Evolutionary conservation across 169 alveolate species (phyloP), one percentile per base, ranked within the genome.

Genomic region (Babesia ovis): DNA sequence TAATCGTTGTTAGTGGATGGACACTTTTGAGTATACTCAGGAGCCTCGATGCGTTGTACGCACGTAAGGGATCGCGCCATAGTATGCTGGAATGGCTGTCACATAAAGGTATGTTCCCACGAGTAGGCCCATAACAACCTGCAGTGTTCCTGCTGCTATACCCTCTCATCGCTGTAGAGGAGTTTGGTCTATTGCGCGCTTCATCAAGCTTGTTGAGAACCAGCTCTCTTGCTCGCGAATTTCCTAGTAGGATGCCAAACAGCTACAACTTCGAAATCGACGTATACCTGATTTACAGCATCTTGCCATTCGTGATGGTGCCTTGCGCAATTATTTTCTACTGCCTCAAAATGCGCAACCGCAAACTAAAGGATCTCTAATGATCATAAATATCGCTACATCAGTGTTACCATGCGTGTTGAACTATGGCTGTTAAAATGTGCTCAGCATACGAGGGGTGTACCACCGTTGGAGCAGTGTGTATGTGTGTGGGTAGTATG

Each of bases 211-310:
- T 50, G 4, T 45, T 81, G 54, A 29, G 27, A 31, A 27, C 27
- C 29, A 22, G 16, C 11, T 72, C 69, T 34, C 12, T 22, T n/a
- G 51, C 46, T 18, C 57, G 82, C 18, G 48, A 25, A 16, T 81
- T 61, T 41, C 89, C 89, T 31, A 57, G 80, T 31, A 56, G 66
- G n/a, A 70, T 81, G 84, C 89, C 89, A 3, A 81, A 81, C 55
- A 42, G 31, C 4, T 72, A 71, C 80, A 81, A 81, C 59, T 81
- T 81, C 67, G 23, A 25, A 29, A 18, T 70, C 42, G 82, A 81
- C 51, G 37, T 68, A 14, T 72, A 81, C 45, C 22, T 22, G n/a
- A 4, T 72, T 14, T 79, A 79, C 71, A 4, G 37, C 66, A 31
- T 29, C 34, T 22, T 79, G 51, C 86, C 86, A 6, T 29, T 41